Conservation (phyloP, 2,329 filamentous ascomycete genomes). For the Onygena corvina region DNA sequence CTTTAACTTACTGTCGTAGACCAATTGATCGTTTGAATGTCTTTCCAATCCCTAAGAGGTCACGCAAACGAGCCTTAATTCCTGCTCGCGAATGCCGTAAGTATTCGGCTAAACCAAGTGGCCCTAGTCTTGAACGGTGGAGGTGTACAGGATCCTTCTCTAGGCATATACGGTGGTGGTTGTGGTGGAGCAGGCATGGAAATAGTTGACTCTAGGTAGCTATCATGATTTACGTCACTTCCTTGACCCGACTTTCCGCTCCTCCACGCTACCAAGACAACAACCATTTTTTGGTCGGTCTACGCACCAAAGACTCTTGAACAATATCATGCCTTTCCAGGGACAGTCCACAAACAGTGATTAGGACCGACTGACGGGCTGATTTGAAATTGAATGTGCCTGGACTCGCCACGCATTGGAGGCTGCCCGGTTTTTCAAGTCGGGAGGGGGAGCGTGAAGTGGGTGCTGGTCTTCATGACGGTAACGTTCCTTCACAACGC, state of each 20-base stretch:
- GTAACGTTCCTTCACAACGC: not conserved
- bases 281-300: not conserved
- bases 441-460: not conserved
- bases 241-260: not conserved
- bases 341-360: not conserved
- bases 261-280: not conserved
- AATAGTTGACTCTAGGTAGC: too few species aligned
- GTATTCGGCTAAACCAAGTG: too few species aligned
- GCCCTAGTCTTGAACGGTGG: too few species aligned
- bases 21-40: too few species aligned
- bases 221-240: constrained; percentile 5
- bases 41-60: too few species aligned
- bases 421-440: not conserved
- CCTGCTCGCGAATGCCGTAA: too few species aligned
- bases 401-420: not conserved
- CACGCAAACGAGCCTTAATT: too few species aligned
- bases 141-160: not conserved
- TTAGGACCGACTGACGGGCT: not conserved
- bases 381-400: not conserved
- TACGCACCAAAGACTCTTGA: not conserved
- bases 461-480: constrained; percentile 1
- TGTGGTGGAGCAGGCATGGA: too few species aligned
- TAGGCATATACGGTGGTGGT: not conserved
- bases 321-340: too few species aligned
- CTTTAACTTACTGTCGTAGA: too few species aligned